Percentiles rank a stretch among this genome's conserved stretches.
phyloP scores from a whole-genome alignment of 371 early-diverging fungal species.

The Mucor piriformis region DNA sequence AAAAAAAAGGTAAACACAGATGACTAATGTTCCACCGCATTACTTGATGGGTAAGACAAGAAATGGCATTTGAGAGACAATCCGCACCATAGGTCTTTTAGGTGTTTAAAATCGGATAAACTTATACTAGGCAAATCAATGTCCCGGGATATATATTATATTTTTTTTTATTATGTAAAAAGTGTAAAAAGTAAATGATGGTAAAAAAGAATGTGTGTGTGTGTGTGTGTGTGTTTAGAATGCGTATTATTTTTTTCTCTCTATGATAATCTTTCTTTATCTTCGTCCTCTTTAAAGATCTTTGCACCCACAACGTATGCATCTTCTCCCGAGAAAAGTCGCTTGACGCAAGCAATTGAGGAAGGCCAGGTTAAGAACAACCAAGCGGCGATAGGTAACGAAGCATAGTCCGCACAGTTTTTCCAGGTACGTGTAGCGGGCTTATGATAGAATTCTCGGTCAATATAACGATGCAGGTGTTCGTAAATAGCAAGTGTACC shows the following conservation, averaged over 20 bases:
- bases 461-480: constrained; percentile 49
- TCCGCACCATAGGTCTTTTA: too few species aligned
- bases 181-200: neutral
- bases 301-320: constrained; percentile 58
- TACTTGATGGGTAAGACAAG: too few species aligned
- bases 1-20: too few species aligned
- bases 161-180: too few species aligned
- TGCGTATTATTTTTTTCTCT: neutral
- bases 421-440: constrained; percentile 52
- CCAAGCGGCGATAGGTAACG: constrained; percentile 58
- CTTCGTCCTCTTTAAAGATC: constrained; percentile 35
- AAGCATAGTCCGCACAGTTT: constrained; percentile 50
- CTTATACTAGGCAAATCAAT: too few species aligned
- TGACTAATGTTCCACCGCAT: too few species aligned
- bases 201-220: neutral
- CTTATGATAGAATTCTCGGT: constrained; percentile 48
- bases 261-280: constrained; percentile 9
- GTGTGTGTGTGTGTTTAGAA: too few species aligned
- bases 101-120: too few species aligned
- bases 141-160: too few species aligned
- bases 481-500: constrained; percentile 56
- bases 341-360: constrained; percentile 55
- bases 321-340: constrained; percentile 45
- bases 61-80: too few species aligned
- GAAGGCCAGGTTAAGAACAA: constrained; percentile 59